Evolutionary conservation across 2,329 filamentous ascomycete genomes (phyloP).

Genomic region (Sporothrix dimorphospora): DNA sequence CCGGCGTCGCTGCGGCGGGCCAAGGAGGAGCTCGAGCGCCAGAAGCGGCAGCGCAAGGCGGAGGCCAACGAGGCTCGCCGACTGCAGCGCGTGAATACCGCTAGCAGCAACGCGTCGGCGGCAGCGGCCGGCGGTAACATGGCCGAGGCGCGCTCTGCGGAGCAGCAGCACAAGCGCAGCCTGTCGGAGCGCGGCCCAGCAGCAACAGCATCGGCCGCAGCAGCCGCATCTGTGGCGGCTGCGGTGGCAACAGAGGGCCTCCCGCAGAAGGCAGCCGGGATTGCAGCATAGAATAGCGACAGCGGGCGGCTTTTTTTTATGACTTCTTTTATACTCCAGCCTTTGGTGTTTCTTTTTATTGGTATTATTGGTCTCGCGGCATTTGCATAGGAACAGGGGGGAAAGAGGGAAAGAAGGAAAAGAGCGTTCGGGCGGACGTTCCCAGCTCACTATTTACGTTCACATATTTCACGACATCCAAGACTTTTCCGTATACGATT

Average conservation of each 20-base stretch:
- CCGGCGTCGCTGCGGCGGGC: slow-evolving; percentile 47
- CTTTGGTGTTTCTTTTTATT: background rate
- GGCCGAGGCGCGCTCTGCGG: slow-evolving; percentile 42
- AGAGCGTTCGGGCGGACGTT: background rate
- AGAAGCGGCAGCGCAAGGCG: slow-evolving; percentile 23
- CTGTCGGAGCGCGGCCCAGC: slow-evolving; percentile 41
- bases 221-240: background rate
- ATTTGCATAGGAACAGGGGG: background rate
- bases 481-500: background rate
- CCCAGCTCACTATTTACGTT: slow-evolving; percentile 13
- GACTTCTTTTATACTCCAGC: background rate
- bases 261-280: slow-evolving; percentile 12
- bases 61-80: slow-evolving; percentile 22
- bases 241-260: background rate
- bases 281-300: slow-evolving; percentile 6
- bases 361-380: background rate
- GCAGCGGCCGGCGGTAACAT: slow-evolving; percentile 52
- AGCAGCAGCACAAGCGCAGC: slow-evolving; percentile 29
- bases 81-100: slow-evolving; percentile 1
- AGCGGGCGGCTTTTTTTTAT: background rate
- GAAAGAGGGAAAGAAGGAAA: background rate
- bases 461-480: slow-evolving; percentile 13
- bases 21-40: slow-evolving; percentile 36
- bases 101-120: slow-evolving; percentile 40
- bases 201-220: slow-evolving; percentile 5